Percentiles rank a stretch among this genome's conserved stretches.
Conservation (phyloP, 1,284 basidiomycete genomes). For the Golubevia pallescens region DNA sequence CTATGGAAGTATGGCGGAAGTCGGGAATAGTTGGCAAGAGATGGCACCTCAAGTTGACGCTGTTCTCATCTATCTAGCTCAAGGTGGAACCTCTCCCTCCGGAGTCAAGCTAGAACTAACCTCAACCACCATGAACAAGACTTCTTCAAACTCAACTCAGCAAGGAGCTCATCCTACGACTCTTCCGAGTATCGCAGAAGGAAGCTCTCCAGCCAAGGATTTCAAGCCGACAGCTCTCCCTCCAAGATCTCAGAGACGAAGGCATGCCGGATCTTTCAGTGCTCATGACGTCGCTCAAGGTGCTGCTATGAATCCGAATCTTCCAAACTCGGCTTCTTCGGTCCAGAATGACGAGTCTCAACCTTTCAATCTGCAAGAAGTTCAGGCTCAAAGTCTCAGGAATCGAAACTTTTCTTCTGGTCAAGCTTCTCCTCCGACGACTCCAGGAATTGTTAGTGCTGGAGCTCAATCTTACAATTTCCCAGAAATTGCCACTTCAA, state of each 20-base stretch:
- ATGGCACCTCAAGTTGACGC: constrained; percentile 77
- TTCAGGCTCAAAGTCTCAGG: constrained; percentile 14
- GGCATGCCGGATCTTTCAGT: constrained; percentile 52
- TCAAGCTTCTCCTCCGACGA: background rate
- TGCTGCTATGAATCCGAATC: constrained; percentile 31
- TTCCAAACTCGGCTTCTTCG: background rate
- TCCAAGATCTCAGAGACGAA: constrained; percentile 20
- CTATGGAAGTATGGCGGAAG: constrained; percentile 87
- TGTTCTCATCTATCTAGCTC: constrained; percentile 30
- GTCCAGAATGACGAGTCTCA: constrained; percentile 15
- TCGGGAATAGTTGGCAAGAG: constrained; percentile 81
- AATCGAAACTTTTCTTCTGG: background rate
- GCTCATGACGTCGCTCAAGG: constrained; percentile 49
- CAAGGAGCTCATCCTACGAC: constrained; percentile 17
- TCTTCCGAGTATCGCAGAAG: constrained; percentile 51
- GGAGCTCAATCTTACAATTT: no score
- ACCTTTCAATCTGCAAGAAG: constrained; percentile 26
- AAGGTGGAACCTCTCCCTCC: background rate
- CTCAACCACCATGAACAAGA: constrained; percentile 13
- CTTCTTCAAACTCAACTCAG: constrained; percentile 19
- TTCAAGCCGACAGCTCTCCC: constrained; percentile 4
- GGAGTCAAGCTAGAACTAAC: background rate
- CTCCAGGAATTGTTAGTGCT: background rate
- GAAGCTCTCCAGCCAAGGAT: constrained; percentile 21
- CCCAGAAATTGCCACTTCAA: no score